Evolutionary conservation across 2,329 filamentous ascomycete species (phyloP), one percentile per base, ranked within the genome.

Genomic region (Meredithiella fracta): DNA sequence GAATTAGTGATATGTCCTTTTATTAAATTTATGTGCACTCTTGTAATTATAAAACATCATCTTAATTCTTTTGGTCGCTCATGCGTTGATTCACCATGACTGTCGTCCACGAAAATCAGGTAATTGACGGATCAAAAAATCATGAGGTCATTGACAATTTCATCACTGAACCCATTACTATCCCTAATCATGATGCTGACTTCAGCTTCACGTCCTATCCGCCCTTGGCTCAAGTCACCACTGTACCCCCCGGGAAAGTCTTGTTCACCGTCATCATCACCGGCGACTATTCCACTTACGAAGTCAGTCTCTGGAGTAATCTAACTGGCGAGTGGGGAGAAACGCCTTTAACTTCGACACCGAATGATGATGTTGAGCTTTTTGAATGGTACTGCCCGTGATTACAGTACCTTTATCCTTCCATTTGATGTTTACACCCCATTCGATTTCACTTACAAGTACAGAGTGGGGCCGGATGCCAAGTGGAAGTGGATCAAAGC

Each of bases 401-500:
- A 11, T 11, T 34, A 11, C 11, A 44, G 50, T n/a, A 47, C 52
- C 8, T 63, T 60, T 53, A 54, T 31, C 17, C 56, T 54, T 29
- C 40, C 53, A 14, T 14, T 59, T 22, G 25, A 44, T 4, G 42
- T 26, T 38, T 20, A 34, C 15, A 54, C 15, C 7, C 20, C 26
- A 14, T 61, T 59, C 37, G 29, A 52, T 2, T 91, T 90, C 64
- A 90, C 86, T 0, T 64, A 88, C 59, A 87, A 83, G 58, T 88
- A 85, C 63, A 77, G 83, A 25, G 69, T 73, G 51, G 66, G 65
- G 3, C 63, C 67, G 25, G 64, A 73, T 22, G 68, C 76, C 26
- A 67, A 73, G 1, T 91, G 86, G 86, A 78, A 73, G 63, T 90
- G 85, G 85, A 75, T 78, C 37, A 78, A 79, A 59, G 79, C 87